Evolutionary conservation across 164 flowering plant genomes (phyloP).

Genomic region (Santalum album): DNA sequence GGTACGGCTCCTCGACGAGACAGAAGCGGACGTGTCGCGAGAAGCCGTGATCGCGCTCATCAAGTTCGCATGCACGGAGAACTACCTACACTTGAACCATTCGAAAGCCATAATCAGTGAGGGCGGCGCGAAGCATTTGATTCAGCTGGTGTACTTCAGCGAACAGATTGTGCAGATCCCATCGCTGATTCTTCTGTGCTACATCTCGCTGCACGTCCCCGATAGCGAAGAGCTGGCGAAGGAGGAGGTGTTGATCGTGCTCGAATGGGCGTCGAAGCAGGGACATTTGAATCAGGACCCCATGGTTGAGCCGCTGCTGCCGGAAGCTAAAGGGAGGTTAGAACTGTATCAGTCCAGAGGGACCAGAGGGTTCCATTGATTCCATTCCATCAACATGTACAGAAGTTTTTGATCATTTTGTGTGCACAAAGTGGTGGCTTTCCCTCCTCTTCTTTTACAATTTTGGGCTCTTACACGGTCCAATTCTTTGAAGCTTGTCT

Average conservation of each 20-base stretch:
- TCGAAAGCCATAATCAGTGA: conserved; percentile 55
- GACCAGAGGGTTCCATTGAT: conserved; percentile 36
- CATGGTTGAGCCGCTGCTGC: conserved; percentile 27
- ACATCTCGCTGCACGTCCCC: conserved; percentile 53
- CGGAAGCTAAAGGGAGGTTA: conserved; percentile 57
- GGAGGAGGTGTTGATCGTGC: conserved; percentile 60
- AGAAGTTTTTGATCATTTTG: too few species aligned
- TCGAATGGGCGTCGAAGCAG: conserved; percentile 76
- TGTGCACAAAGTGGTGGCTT: too few species aligned
- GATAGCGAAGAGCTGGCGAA: conserved; percentile 63
- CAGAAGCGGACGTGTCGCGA: conserved; percentile 41
- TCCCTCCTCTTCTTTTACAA: too few species aligned
- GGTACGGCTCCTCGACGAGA: conserved; percentile 65
- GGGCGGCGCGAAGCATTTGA: conserved; percentile 58
- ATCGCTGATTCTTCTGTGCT: conserved; percentile 44
- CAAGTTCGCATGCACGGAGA: conserved; percentile 65
- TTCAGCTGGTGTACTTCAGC: conserved; percentile 68
- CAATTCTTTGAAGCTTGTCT: too few species aligned
- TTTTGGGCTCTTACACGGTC: too few species aligned
- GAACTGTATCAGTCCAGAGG: conserved; percentile 74
- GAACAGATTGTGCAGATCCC: conserved; percentile 55
- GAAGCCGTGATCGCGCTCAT: conserved; percentile 60
- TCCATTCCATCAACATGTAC: too few species aligned
- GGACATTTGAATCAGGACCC: conserved; percentile 29
- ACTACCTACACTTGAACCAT: conserved; percentile 54